Evolutionary conservation across 177 flowering plant species (phyloP), one percentile per base, ranked within the genome.

Genomic region (Vitis hybrid): DNA sequence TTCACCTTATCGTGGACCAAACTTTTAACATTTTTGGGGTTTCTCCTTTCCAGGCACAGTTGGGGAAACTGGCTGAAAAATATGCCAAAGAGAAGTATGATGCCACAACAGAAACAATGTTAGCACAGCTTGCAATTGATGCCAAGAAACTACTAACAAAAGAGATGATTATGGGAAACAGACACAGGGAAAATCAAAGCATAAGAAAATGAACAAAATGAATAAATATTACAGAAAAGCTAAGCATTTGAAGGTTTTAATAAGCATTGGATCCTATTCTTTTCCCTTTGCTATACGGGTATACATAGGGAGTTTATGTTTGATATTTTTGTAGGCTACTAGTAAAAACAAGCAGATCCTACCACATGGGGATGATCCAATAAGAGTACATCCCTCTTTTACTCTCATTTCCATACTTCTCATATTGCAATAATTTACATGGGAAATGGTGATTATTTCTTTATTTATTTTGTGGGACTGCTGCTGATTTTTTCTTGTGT

Each of bases 21-120:
- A 17, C 56, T 71, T 56, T 59, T 23, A 61, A 23, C 59, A 18
- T 62, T 69, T 11, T 62, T 55, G 21, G 60, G 26, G 49, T 60
- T 65, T 71, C n/a, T 67, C 58, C 60, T 34, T 74, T 72, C 56
- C 75, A 96, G 99, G 86, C 92, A 72, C 92, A 80, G 66, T 80
- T 96, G 81, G 0, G 0, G 21, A 1, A 89, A 73, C 73, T 96
- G 70, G 97, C 91, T 18, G 97, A 92, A 71, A 96, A 86, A 81
- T 90, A 93, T 86, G 99, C 97, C 58, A 92, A 85, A 23, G 92
- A 92, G 74, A 96, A 91, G 76, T 93, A 98, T 75, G 99, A 96
- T 85, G 98, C 99, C 67, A 91, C 94, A 51, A 91, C 97, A 75
- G 95, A 92, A 78, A 95, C 98, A 63, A 88, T 96, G 76, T 81